Evolutionary conservation across 352 stramenopile species (phyloP), one percentile per base, ranked within the genome.

Genomic region (Pythium biforme): DNA sequence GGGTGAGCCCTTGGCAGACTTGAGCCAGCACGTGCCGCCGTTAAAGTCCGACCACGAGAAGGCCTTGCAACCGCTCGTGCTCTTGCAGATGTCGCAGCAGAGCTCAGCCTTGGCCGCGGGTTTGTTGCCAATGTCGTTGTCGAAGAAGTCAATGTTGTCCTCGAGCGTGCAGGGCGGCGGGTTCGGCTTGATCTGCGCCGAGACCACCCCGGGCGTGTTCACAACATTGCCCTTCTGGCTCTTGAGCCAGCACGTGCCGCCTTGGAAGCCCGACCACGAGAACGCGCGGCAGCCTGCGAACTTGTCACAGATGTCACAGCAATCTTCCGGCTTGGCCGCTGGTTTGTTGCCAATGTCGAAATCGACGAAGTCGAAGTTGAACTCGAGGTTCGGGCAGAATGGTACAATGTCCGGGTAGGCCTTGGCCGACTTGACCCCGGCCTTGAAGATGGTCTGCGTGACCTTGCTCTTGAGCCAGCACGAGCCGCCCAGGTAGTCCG

Each of bases 21-120:
- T 89, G 22, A 89, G 65, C 68, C 72, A 89, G 54, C 79, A 87
- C 10, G 68, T 86, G 6, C 79, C 79, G 19, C 72, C 65, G 39
- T 79, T 80, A 62, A 68, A 67, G 58, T 74, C 72, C 11, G 53
- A 81, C 80, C 80, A 89, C 0, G 74, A 27, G 54, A 63, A 70
- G 14, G 45, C 33, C 10, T 43, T 40, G 41, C 26, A 66, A 0
- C 49, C 33, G 4, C 19, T 1, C 3, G 11, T 41, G 14, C 15
- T 40, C 45, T 50, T 22, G 39, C 59, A 60, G 19, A 55, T 58
- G 1, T 49, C 46, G 55, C 62, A 69, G 57, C 62, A 64, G 11
- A 23, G n/a, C 4, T 12, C 39, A 10, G 40, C 23, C 11, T 37
- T 49, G 12, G 41, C n/a, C 9, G 14, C 33, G 3, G 51, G 51